A percentile compares a stretch with the other conserved stretches of the same genome.
Evolutionary conservation across 805 yeast species (phyloP).

Genomic region (Candida qinlingensis): DNA sequence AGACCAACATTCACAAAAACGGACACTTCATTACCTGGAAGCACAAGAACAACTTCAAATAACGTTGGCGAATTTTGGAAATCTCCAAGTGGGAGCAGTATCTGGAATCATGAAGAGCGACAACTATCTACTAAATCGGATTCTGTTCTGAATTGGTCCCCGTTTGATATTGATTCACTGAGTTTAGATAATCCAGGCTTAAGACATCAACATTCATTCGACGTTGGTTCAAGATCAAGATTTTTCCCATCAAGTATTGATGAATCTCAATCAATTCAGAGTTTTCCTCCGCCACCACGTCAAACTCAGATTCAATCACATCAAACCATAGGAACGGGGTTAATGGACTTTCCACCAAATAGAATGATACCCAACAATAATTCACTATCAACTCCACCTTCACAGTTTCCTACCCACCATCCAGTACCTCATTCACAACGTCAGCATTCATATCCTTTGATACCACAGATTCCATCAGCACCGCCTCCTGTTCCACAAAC

Average conservation of each 20-base stretch:
- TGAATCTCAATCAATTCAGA: not conserved
- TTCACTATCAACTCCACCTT: not conserved
- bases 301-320: too few species aligned
- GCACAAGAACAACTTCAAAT: not conserved
- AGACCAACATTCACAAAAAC: slow-evolving; percentile 1
- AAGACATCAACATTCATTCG: slow-evolving; percentile 8
- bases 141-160: slow-evolving; percentile 24
- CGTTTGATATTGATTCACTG: slow-evolving; percentile 20
- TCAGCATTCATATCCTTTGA: not conserved
- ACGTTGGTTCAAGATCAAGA: slow-evolving; percentile 16
- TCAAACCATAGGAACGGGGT: not conserved
- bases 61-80: slow-evolving; percentile 13
- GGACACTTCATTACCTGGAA: not conserved
- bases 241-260: slow-evolving; percentile 21
- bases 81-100: slow-evolving; percentile 14
- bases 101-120: slow-evolving; percentile 23
- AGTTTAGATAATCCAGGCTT: slow-evolving; percentile 14
- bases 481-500: not conserved
- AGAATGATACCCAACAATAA: not conserved
- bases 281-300: not conserved
- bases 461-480: not conserved
- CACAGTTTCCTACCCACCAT: not conserved
- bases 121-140: slow-evolving; percentile 24
- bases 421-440: not conserved
- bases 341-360: not conserved